These are phyloP conservation scores for Ophiostoma sp. DNA, from an alignment of 2,329 filamentous ascomycete genomes.

Conservation along the genomic window DNA sequence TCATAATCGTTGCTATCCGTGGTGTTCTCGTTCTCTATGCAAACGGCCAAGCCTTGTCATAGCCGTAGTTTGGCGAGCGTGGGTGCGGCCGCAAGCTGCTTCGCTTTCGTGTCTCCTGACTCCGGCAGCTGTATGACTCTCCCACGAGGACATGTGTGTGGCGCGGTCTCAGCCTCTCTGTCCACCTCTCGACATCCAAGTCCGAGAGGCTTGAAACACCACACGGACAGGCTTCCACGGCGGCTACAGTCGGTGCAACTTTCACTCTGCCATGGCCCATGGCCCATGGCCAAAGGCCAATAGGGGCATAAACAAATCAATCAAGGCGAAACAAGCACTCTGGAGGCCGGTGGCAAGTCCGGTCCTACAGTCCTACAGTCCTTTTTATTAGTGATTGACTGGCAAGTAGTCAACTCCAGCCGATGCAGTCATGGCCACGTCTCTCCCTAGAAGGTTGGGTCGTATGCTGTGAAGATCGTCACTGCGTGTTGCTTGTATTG, in stretches of 20 bases:
- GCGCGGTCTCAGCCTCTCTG: background rate
- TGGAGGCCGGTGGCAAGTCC: background rate
- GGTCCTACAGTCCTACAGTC: background rate
- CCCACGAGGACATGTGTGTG: slow-evolving; percentile 6
- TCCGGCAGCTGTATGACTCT: background rate
- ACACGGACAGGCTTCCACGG: background rate
- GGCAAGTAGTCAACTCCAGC: background rate
- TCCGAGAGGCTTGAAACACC: background rate
- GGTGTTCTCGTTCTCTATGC: too few species aligned
- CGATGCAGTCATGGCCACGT: slow-evolving; percentile 6
- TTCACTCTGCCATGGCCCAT: background rate
- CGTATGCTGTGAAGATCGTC: background rate
- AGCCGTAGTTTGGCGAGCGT: background rate
- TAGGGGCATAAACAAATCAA: background rate
- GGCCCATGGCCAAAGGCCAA: background rate
- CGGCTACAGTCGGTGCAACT: background rate
- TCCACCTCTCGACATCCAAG: background rate
- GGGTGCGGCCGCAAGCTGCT: slow-evolving; percentile 1
- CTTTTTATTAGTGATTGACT: background rate
- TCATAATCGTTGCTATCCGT: background rate
- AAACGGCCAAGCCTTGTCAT: background rate
- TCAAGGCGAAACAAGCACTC: slow-evolving; percentile 1
- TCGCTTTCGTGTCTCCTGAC: background rate
- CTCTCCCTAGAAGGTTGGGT: background rate
- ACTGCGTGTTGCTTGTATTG: background rate